phyloP scores from a whole-genome alignment of 805 yeast species.

The Sporopachydermia quercuum region DNA sequence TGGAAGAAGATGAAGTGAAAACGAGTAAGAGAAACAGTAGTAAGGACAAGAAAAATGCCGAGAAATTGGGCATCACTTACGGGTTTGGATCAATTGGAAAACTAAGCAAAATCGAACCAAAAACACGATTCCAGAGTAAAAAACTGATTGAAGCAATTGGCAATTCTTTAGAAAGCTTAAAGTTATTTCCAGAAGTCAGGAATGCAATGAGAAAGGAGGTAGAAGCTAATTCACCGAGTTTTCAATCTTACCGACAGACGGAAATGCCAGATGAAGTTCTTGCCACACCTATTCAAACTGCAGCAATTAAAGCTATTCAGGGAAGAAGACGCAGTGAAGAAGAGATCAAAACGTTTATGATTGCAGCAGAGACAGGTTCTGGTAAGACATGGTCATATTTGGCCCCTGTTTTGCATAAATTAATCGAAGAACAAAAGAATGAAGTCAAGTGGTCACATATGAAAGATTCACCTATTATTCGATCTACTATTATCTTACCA shows the following conservation, averaged over 20 bases:
- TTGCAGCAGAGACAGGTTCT: constrained; percentile 95
- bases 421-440: constrained; percentile 35
- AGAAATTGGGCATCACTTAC: not conserved
- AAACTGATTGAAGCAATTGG: not conserved
- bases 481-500: constrained; percentile 72
- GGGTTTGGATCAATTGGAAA: not conserved
- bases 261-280: not conserved
- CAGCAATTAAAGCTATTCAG: constrained; percentile 47
- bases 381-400: constrained; percentile 93
- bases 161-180: not conserved
- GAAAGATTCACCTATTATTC: constrained; percentile 30
- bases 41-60: not conserved
- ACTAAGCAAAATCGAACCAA: not conserved
- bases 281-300: constrained; percentile 71
- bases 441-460: constrained; percentile 21
- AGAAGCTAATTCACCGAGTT: not conserved
- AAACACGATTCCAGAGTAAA: not conserved
- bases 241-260: constrained; percentile 12
- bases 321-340: constrained; percentile 19
- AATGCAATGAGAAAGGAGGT: constrained; percentile 1
- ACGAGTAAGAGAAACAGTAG: not conserved
- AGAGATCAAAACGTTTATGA: constrained; percentile 44
- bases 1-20: not conserved
- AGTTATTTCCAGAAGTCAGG: constrained; percentile 1
- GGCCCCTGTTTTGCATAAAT: constrained; percentile 54